Percentiles rank a stretch among this genome's conserved stretches.
Conservation (phyloP, 768 basidiomycete genomes). For the Pleurotus salmoneostramineus region DNA sequence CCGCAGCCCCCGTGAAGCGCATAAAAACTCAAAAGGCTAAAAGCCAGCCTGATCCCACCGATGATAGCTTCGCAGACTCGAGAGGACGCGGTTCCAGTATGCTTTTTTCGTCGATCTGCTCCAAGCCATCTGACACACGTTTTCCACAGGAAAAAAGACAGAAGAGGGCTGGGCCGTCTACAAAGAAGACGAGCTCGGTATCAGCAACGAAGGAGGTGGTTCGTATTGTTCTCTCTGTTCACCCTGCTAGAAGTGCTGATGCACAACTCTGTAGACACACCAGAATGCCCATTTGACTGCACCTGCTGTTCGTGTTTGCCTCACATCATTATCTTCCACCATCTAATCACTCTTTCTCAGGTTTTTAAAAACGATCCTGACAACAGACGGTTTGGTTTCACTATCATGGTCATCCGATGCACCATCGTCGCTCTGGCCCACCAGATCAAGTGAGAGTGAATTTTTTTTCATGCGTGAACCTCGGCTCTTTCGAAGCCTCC, state of each 20-base stretch:
- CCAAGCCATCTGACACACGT: slow-evolving; percentile 9
- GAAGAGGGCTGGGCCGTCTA: slow-evolving; percentile 79
- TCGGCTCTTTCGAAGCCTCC: slow-evolving; percentile 60
- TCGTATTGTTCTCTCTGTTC: slow-evolving; percentile 11
- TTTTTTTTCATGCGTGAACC: neutral
- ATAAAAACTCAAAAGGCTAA: slow-evolving; percentile 24
- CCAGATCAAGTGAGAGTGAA: neutral
- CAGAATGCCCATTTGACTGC: slow-evolving; percentile 86
- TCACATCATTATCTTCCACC: neutral
- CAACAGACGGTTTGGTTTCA: too few relatives aligned
- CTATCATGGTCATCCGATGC: too few relatives aligned
- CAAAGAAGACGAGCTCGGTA: slow-evolving; percentile 80
- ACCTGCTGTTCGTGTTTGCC: slow-evolving; percentile 66
- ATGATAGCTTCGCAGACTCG: slow-evolving; percentile 66
- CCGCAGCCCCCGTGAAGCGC: slow-evolving; percentile 35
- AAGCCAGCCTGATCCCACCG: slow-evolving; percentile 17
- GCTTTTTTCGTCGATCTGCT: slow-evolving; percentile 22
- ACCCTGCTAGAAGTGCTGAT: slow-evolving; percentile 14
- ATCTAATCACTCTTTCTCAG: slow-evolving; percentile 1
- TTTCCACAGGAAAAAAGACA: slow-evolving; percentile 59
- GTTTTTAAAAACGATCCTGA: slow-evolving; percentile 16
- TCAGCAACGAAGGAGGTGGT: slow-evolving; percentile 71
- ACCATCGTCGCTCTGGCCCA: too few relatives aligned
- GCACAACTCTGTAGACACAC: slow-evolving; percentile 51
- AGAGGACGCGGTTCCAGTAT: slow-evolving; percentile 67